Evolutionary conservation across 305 asterid species (phyloP).

Genomic region (Solanum chacoense): DNA sequence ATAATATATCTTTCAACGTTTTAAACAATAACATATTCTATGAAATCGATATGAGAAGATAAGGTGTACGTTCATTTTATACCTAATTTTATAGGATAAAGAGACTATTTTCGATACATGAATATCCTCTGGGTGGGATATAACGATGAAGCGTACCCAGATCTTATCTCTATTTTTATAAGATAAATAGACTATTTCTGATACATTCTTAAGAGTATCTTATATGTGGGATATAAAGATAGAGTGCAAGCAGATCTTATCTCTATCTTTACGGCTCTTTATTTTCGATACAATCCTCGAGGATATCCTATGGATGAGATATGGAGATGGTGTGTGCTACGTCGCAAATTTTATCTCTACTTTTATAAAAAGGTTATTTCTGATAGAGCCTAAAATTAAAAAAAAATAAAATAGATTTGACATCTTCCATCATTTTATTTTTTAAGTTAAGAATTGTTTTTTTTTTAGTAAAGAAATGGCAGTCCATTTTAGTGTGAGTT

Average conservation of each 20-base stretch:
- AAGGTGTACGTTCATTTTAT: neutral
- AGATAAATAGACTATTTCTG: neutral
- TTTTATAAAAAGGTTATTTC: neutral
- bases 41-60: neutral
- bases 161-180: neutral
- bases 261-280: neutral
- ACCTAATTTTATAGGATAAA: neutral
- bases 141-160: neutral
- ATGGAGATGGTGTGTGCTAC: neutral
- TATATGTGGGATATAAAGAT: neutral
- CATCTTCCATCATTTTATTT: neutral
- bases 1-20: neutral
- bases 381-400: too few relatives aligned
- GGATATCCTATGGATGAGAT: neutral
- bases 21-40: neutral
- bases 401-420: neutral
- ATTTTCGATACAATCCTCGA: too few relatives aligned
- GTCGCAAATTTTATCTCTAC: neutral
- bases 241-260: too few relatives aligned
- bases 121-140: neutral
- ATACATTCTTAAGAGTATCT: neutral
- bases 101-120: neutral
- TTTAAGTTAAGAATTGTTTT: neutral
- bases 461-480: neutral
- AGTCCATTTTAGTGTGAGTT: neutral